Evolutionary conservation across 805 yeast genomes (phyloP).

Genomic region (Cyberlindnera maclurae): DNA sequence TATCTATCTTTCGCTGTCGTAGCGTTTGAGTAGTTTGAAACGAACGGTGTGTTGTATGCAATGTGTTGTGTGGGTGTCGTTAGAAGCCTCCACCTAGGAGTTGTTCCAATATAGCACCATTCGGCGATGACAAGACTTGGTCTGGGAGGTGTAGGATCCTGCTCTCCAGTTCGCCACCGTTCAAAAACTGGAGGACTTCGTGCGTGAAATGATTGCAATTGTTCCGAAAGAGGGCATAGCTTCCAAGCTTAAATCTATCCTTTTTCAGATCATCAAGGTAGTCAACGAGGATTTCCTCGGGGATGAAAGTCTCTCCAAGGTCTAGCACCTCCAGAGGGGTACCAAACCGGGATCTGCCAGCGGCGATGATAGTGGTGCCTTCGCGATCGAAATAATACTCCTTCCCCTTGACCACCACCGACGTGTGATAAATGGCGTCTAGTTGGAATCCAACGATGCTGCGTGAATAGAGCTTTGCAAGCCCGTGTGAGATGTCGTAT

Average conservation of each 20-base stretch:
- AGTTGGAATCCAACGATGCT: constrained; percentile 44
- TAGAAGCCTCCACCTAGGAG: constrained; percentile 21
- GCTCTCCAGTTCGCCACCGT: constrained; percentile 47
- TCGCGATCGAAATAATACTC: constrained; percentile 60
- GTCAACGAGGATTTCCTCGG: constrained; percentile 45
- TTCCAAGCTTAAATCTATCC: constrained; percentile 31
- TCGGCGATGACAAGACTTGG: constrained; percentile 41
- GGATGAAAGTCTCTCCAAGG: constrained; percentile 46
- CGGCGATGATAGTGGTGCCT: constrained; percentile 33
- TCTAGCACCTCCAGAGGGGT: constrained; percentile 44
- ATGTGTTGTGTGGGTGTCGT: no score
- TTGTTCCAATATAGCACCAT: constrained; percentile 41
- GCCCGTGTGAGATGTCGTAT: constrained; percentile 56
- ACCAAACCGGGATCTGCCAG: constrained; percentile 57
- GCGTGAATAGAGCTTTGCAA: constrained; percentile 46
- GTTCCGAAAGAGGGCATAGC: constrained; percentile 52
- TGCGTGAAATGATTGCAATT: constrained; percentile 66
- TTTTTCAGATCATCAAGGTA: constrained; percentile 43
- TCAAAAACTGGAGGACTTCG: constrained; percentile 48
- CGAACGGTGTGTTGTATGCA: not conserved
- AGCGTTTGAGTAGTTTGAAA: no score
- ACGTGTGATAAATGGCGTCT: constrained; percentile 65
- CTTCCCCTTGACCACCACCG: constrained; percentile 44
- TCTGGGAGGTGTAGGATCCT: constrained; percentile 47
- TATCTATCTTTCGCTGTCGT: no score